These are phyloP conservation scores for Meripilus lineatus DNA, from an alignment of 1,284 basidiomycete genomes.

Conservation along the genomic window DNA sequence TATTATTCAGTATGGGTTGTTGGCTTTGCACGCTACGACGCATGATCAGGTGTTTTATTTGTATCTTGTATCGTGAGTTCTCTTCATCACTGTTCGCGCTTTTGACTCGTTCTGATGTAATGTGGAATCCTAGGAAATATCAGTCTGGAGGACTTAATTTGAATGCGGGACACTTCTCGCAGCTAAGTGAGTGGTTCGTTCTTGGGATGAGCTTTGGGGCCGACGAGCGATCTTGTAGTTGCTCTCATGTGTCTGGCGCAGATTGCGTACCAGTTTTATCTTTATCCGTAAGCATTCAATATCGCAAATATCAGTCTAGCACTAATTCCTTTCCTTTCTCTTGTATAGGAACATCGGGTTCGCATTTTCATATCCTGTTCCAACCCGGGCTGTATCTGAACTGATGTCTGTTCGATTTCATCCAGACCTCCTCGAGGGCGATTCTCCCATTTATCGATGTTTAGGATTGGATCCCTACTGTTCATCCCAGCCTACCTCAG, in stretches of 20 bases:
- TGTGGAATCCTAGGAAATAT: conserved; percentile 52
- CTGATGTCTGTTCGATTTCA: neutral
- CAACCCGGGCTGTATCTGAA: neutral
- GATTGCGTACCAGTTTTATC: conserved; percentile 78
- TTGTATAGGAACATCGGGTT: conserved; percentile 53
- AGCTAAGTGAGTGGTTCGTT: conserved; percentile 53
- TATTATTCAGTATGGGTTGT: conserved; percentile 74
- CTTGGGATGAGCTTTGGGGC: conserved; percentile 3
- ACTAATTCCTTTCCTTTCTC: conserved; percentile 18
- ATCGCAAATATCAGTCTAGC: conserved; percentile 16
- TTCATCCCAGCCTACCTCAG: conserved; percentile 78
- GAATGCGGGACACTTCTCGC: conserved; percentile 77
- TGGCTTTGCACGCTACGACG: conserved; percentile 78
- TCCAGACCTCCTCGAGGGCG: conserved; percentile 64
- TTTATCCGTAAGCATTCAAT: conserved; percentile 68
- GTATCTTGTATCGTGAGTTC: conserved; percentile 74
- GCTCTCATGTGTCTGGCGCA: conserved; percentile 79
- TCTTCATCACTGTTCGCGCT: neutral
- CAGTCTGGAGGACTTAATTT: conserved; percentile 68
- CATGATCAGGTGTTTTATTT: conserved; percentile 83
- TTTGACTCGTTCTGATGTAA: neutral
- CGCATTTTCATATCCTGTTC: conserved; percentile 25
- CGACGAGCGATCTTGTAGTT: conserved; percentile 39
- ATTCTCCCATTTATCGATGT: conserved; percentile 83
- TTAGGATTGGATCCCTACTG: conserved; percentile 70